These are phyloP conservation scores for Talinum fruticosum DNA, from an alignment of 148 eudicot species.

Conservation along the genomic window DNA sequence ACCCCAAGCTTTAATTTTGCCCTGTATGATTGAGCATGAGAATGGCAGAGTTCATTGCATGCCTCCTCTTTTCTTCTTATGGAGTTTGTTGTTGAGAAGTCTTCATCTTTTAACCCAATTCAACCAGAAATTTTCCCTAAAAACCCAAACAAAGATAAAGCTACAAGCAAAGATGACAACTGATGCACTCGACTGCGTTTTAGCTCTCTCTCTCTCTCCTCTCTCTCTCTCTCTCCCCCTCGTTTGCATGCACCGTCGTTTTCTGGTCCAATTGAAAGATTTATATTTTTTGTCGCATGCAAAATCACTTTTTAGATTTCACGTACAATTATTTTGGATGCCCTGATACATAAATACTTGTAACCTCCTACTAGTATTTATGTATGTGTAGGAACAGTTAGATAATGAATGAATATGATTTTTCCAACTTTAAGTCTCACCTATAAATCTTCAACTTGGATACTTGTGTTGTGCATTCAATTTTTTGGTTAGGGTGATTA, in stretches of 20 bases:
- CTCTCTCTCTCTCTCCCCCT: background rate
- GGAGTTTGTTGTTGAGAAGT: slow-evolving; percentile 16
- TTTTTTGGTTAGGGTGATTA: background rate
- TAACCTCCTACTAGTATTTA: too few relatives aligned
- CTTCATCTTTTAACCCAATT: background rate
- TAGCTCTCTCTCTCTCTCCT: too few relatives aligned
- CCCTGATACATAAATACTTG: too few relatives aligned
- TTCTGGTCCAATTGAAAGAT: too few relatives aligned
- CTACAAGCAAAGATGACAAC: background rate
- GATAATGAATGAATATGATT: background rate
- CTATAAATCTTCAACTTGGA: background rate
- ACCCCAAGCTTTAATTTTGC: background rate
- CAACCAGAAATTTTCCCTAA: background rate
- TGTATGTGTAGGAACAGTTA: too few relatives aligned
- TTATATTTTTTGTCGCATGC: slow-evolving; percentile 2
- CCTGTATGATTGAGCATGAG: background rate
- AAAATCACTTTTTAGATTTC: background rate
- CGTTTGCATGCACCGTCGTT: background rate
- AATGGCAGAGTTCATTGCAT: slow-evolving; percentile 8
- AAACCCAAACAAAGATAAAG: slow-evolving; percentile 6
- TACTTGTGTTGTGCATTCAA: background rate
- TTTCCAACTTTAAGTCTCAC: background rate
- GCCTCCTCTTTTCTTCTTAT: slow-evolving; percentile 8
- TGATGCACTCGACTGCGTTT: too few relatives aligned
- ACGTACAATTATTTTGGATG: background rate